Evolutionary conservation across 2,329 filamentous ascomycete species (phyloP), one percentile per base, ranked within the genome.

Genomic region (Venturia carpophila): DNA sequence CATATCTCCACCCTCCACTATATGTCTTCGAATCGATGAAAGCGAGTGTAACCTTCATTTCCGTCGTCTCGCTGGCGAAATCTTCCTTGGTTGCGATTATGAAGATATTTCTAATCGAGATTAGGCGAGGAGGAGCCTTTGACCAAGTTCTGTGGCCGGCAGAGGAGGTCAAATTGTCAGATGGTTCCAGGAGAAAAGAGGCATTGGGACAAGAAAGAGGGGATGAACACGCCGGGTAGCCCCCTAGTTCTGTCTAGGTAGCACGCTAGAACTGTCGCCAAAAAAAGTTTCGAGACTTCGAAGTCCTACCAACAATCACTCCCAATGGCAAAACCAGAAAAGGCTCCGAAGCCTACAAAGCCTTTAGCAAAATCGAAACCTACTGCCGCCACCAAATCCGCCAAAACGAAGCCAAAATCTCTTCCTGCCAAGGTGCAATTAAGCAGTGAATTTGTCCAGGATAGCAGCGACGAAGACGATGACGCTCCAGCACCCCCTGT

Each of bases 381-480:
- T 4, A n/a, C 27, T 15, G 17, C 52, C 6, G 10, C 19, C 52
- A 58, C 5, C 15, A 58, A 39, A n/a, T n/a, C 52, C 30, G 37
- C 52, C 1, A 58, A 58, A 17, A 37, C 52, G 52, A 58, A 58
- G 9, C 10, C 10, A 27, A 37, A 55, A 17, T 19, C 49, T 30
- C 24, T 15, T 63, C 62, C 62, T 5, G 21, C 41, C n/a, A 63
- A 63, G 21, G n/a, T 24, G 27, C 30, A 42, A 37, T 55, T 63
- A 27, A 65, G 64, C 64, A 56, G n/a, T 7, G 64, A 65, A 41
- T 58, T 55, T n/a, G 37, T 65, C 55, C 13, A 41, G 21, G 55
- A 65, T 19, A 45, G 39, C 34, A 41, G 43, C 56, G 58, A 62
- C 19, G 56, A 62, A 21, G 63, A 64, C 27, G 62, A 37, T 6